Base-by-base conservation (phyloP, 495 filamentous ascomycete species). In the Penicillium nucicola region DNA sequence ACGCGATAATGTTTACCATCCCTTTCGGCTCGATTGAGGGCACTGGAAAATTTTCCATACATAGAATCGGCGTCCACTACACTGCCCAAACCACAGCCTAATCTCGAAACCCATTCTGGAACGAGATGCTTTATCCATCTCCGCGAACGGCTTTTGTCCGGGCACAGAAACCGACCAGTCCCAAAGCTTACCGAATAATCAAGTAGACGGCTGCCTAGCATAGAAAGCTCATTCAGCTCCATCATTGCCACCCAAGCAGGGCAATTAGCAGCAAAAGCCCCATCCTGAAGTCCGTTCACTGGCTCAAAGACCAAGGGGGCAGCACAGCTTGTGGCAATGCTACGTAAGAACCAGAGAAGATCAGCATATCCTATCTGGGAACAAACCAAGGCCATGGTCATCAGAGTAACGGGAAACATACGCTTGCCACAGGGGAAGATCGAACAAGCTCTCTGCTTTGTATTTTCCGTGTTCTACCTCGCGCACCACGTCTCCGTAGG, bases 1-100 rank as follows among this genome's bases (percentile, higher is more conserved):
- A 44, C 30, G 7, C 42, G 42, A 44, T 44, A 44, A 32, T 44
- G 42, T 23, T 44, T 44, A 30, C 22, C 9, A 44, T 44, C 25
- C 13, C 20, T 18, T 44, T 44, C 42, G 22, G 42, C 28, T 12
- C 30, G 15, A 12, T 44, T 14, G 42, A 44, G 23, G 10, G 42
- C 15, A 14, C 28, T 44, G 5, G n/a, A 44, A 14, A 44, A 44
- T 18, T 44, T 44, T 19, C 30, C 42, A 30, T 44, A 44, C 42
- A 44, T 44, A 44, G 22, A 14, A 11, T 32, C 28, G 14, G 42
- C 42, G 25, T 14, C 13, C 22, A 44, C 28, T 7, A 22, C 42
- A 7, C 15, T 17, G 22, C 42, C 10, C 3, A 44, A 15, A 44
- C 42, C 22, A 15, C 14, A 30, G 5, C n/a, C 14, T 12, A 23